phyloP scores from a whole-genome alignment of 495 filamentous ascomycete species.

The Penicillium flavigenum region DNA sequence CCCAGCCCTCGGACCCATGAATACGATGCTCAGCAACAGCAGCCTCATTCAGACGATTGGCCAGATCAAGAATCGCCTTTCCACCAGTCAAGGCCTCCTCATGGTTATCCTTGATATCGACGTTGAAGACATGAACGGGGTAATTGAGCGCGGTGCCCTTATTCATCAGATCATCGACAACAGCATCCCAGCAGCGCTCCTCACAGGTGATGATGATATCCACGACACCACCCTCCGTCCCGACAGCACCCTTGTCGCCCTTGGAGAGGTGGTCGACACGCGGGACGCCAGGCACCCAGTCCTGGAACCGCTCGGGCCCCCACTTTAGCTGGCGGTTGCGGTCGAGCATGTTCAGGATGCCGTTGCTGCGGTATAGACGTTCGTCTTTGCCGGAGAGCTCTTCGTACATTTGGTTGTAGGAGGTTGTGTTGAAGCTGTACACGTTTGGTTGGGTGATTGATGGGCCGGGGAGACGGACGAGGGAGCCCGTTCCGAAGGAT shows the following conservation, averaged over 20 bases:
- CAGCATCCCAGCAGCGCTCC: conserved; percentile 97
- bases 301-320: conserved; percentile 96
- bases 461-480: conserved; percentile 91
- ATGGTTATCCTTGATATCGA: conserved; percentile 98
- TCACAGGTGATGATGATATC: conserved; percentile 98
- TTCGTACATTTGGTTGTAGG: conserved; percentile 86
- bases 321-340: conserved; percentile 90
- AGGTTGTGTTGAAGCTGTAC: conserved; percentile 93
- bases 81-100: conserved; percentile 92
- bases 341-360: conserved; percentile 91
- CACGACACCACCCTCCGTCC: conserved; percentile 85
- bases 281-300: conserved; percentile 88
- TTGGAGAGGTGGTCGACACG: conserved; percentile 58
- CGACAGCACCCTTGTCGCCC: conserved; percentile 68
- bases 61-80: conserved; percentile 87
- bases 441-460: conserved; percentile 92
- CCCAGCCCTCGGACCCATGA: conserved; percentile 62
- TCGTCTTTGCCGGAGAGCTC: conserved; percentile 84
- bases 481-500: conserved; percentile 94
- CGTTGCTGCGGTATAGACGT: conserved; percentile 85
- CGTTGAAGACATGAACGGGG: conserved; percentile 94
- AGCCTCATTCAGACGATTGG: conserved; percentile 78
- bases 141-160: conserved; percentile 81
- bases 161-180: conserved; percentile 87
- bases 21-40: conserved; percentile 73